Percentiles rank a stretch among this genome's conserved stretches.
phyloP scores from a whole-genome alignment of 768 basidiomycete genomes.

The Leccinum incarnatum region DNA sequence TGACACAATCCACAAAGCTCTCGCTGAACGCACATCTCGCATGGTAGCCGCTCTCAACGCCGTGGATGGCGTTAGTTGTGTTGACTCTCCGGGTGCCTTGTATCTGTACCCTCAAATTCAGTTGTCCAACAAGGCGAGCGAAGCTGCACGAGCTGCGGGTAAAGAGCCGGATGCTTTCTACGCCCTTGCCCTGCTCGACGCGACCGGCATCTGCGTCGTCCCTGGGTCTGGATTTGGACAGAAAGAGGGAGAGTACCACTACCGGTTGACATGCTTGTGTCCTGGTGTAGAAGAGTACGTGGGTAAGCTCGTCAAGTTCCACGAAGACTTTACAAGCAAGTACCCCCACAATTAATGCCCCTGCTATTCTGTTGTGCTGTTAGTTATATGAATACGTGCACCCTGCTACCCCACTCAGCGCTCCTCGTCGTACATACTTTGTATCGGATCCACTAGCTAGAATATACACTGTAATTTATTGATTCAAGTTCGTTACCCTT shows the following conservation, averaged over 20 bases:
- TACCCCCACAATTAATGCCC: conserved; percentile 31
- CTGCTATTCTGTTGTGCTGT: neutral
- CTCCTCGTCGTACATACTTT: conserved; percentile 1
- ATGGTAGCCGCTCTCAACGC: conserved; percentile 82
- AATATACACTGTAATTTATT: conserved; percentile 2
- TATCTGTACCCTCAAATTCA: conserved; percentile 88
- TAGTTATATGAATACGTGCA: neutral
- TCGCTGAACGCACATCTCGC: conserved; percentile 62
- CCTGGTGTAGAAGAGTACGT: conserved; percentile 95
- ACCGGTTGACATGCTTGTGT: conserved; percentile 90
- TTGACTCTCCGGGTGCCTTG: conserved; percentile 86
- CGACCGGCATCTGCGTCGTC: conserved; percentile 91
- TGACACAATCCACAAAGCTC: conserved; percentile 68
- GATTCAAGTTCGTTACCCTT: neutral
- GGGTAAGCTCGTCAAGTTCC: conserved; percentile 75
- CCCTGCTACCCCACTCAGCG: neutral
- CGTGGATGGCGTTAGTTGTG: conserved; percentile 87
- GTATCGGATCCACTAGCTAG: neutral
- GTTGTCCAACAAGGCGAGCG: conserved; percentile 68
- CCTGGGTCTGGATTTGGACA: conserved; percentile 96
- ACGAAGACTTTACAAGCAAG: conserved; percentile 55
- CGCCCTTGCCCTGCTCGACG: conserved; percentile 76
- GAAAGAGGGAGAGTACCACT: conserved; percentile 85
- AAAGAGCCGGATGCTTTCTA: conserved; percentile 91
- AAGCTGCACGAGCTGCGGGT: conserved; percentile 66